A percentile compares a stretch with the other conserved stretches of the same genome.
Conservation (phyloP, 2,329 filamentous ascomycete species). For the Clonostachys rosea region DNA sequence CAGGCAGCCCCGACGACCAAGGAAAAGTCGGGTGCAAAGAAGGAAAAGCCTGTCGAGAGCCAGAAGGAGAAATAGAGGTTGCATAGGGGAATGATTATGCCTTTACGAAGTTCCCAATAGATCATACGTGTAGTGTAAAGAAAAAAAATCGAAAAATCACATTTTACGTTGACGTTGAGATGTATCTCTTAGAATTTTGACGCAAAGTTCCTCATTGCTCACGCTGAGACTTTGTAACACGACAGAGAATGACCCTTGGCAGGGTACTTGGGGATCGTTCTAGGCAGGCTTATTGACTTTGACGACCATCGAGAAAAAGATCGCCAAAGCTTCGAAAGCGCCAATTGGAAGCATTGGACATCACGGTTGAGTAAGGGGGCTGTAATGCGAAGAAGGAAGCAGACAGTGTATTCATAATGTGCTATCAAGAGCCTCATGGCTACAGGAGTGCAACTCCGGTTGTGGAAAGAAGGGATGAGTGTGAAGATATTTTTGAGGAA, state of each 20-base stretch:
- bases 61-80: constrained; percentile 30
- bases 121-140: neutral
- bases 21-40: constrained; percentile 13
- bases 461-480: too few species aligned
- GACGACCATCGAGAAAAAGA: constrained; percentile 62
- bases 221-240: constrained; percentile 83
- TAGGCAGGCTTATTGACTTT: constrained; percentile 88
- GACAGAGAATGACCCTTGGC: constrained; percentile 87
- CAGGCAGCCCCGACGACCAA: constrained; percentile 4
- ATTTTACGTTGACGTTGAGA: constrained; percentile 8
- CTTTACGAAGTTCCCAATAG: neutral
- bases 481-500: too few species aligned
- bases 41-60: constrained; percentile 13
- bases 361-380: constrained; percentile 6
- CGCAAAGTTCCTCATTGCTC: constrained; percentile 78
- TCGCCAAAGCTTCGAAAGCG: constrained; percentile 92
- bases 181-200: constrained; percentile 82
- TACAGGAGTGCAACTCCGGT: too few species aligned
- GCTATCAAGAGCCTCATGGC: too few species aligned
- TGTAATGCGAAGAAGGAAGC: too few species aligned
- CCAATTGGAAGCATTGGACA: constrained; percentile 31
- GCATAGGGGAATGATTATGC: neutral
- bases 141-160: constrained; percentile 9
- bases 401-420: too few species aligned
- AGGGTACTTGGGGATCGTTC: constrained; percentile 71